These are phyloP conservation scores for Pythium diclinum DNA, from an alignment of 352 stramenopile species.

Conservation along the genomic window DNA sequence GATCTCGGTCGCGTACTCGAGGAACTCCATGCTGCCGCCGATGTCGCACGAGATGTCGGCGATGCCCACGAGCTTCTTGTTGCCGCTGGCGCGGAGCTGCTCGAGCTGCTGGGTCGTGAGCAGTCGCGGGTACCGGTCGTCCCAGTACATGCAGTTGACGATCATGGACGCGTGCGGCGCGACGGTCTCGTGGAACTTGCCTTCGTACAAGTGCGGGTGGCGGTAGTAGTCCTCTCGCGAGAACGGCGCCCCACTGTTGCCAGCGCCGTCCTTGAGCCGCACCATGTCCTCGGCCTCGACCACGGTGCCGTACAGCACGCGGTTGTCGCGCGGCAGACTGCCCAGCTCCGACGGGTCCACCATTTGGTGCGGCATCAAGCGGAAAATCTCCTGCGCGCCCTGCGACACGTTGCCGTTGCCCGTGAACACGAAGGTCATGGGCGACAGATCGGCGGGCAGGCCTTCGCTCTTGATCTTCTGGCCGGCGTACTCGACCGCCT, in stretches of 20 bases:
- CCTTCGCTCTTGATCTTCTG: constrained; percentile 78
- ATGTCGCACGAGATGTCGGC: constrained; percentile 96
- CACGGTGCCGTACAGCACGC: constrained; percentile 75
- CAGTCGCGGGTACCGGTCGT: constrained; percentile 91
- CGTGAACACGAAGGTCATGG: constrained; percentile 93
- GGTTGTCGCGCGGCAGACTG: constrained; percentile 59
- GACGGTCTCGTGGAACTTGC: constrained; percentile 89
- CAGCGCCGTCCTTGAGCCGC: constrained; percentile 35
- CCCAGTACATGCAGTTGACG: constrained; percentile 97
- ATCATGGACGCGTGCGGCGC: constrained; percentile 91
- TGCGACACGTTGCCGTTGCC: constrained; percentile 93
- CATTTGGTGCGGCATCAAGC: constrained; percentile 93
- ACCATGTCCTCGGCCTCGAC: constrained; percentile 78
- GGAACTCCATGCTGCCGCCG: constrained; percentile 91
- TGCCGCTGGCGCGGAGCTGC: constrained; percentile 56
- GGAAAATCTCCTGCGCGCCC: constrained; percentile 94
- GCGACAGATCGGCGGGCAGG: constrained; percentile 67
- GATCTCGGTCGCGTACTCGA: constrained; percentile 92
- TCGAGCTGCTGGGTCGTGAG: constrained; percentile 90
- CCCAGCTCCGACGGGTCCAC: constrained; percentile 85
- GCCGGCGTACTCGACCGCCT: constrained; percentile 78
- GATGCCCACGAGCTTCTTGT: constrained; percentile 87
- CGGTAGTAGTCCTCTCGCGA: constrained; percentile 88
- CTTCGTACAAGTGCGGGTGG: constrained; percentile 89
- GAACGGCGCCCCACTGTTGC: constrained; percentile 2